Percentiles rank a stretch among this genome's conserved stretches.
Evolutionary conservation across 139 green algal species (phyloP).

Genomic region (Nannochloris sp.): DNA sequence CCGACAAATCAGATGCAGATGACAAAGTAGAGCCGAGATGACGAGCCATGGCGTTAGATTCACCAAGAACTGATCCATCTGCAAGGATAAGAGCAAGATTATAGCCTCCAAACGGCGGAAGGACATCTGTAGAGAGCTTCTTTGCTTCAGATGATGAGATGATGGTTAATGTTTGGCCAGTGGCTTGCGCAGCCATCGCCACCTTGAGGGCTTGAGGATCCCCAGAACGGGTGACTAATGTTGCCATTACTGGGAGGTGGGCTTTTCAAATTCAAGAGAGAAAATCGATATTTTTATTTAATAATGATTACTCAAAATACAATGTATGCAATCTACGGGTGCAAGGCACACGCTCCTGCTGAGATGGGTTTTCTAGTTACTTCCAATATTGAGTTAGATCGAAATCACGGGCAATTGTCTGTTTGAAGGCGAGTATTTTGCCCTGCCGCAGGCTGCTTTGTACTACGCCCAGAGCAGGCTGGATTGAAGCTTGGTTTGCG

Average conservation of each 20-base stretch:
- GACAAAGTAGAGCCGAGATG: slow-evolving; percentile 32
- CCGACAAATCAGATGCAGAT: background rate
- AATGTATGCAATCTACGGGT: too few relatives aligned
- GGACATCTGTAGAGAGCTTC: slow-evolving; percentile 8
- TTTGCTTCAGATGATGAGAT: background rate
- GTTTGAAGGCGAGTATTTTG: too few relatives aligned
- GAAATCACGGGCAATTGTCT: too few relatives aligned
- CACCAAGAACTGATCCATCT: slow-evolving; percentile 28
- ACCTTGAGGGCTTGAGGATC: slow-evolving; percentile 55
- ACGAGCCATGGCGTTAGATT: slow-evolving; percentile 50
- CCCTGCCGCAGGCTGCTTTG: too few relatives aligned
- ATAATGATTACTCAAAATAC: too few relatives aligned
- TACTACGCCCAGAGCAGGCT: too few relatives aligned
- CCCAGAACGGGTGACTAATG: slow-evolving; percentile 29
- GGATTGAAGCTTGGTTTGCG: too few relatives aligned
- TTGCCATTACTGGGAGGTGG: slow-evolving; percentile 13
- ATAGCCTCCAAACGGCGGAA: slow-evolving; percentile 21
- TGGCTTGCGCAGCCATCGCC: slow-evolving; percentile 24
- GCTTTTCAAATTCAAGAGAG: too few relatives aligned
- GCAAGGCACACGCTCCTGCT: too few relatives aligned
- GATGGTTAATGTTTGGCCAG: background rate
- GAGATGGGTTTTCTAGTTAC: too few relatives aligned
- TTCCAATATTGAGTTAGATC: too few relatives aligned
- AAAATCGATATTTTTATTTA: background rate
- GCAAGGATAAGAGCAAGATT: slow-evolving; percentile 25